Conservation (phyloP, 345 rosid genomes). For the Brassica juncea region DNA sequence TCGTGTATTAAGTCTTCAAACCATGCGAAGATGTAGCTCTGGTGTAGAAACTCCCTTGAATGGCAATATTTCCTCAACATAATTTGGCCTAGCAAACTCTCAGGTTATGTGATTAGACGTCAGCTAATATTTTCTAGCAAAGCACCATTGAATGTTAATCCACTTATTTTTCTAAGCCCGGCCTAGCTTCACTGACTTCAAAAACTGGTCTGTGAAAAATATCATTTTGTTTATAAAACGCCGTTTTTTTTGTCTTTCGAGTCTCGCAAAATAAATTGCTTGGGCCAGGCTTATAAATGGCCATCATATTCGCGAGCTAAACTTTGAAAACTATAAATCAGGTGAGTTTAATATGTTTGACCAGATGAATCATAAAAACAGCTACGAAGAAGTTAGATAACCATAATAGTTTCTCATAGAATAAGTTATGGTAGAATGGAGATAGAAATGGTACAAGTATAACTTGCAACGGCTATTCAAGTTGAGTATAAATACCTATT, state of each 20-base stretch:
- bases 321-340: neutral
- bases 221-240: neutral
- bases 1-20: neutral
- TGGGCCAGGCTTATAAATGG: neutral
- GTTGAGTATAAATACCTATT: slow-evolving; percentile 19
- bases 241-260: neutral
- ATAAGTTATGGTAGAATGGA: neutral
- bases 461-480: neutral
- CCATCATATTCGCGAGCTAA: neutral
- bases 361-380: neutral
- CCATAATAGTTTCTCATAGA: neutral
- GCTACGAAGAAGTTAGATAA: neutral
- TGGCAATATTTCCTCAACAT: neutral
- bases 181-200: neutral
- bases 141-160: neutral
- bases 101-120: neutral
- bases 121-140: neutral
- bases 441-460: neutral
- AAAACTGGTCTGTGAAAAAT: neutral
- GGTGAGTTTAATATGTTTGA: neutral
- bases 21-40: neutral
- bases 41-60: neutral
- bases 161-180: neutral
- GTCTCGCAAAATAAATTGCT: neutral
- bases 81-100: neutral